Evolutionary conservation across 805 yeast genomes (phyloP).

Genomic region (Ogataea glucozyma): DNA sequence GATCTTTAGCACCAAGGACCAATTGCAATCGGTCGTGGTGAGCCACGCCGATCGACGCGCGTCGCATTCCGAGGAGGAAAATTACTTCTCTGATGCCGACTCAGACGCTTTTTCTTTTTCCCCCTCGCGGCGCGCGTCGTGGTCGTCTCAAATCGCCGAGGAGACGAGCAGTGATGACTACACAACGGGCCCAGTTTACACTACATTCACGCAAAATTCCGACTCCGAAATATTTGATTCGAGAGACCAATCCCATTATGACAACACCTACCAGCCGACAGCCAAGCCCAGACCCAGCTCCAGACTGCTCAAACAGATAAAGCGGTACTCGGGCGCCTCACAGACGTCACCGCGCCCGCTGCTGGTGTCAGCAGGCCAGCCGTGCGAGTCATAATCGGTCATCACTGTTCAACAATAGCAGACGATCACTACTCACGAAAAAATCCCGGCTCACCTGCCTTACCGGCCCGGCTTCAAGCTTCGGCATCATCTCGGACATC

Average conservation of each 20-base stretch:
- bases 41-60: slow-evolving; percentile 8
- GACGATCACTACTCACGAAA: no score
- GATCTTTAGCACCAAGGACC: slow-evolving; percentile 20
- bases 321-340: slow-evolving; percentile 10
- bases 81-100: no score
- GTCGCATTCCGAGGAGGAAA: no score
- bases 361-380: neutral
- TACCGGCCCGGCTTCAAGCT: neutral
- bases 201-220: no score
- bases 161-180: slow-evolving; percentile 1
- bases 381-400: no score
- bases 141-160: slow-evolving; percentile 3
- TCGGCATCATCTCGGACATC: neutral
- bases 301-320: slow-evolving; percentile 13
- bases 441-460: neutral
- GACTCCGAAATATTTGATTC: no score
- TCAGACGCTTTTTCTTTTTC: slow-evolving; percentile 5
- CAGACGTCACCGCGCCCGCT: neutral
- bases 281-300: slow-evolving; percentile 14
- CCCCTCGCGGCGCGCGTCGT: slow-evolving; percentile 7
- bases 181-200: slow-evolving; percentile 1
- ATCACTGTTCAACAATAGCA: no score
- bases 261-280: no score
- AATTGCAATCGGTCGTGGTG: slow-evolving; percentile 16
- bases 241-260: no score